Conservation (phyloP, 2,329 filamentous ascomycete species). For the Monosporascus ibericus region DNA sequence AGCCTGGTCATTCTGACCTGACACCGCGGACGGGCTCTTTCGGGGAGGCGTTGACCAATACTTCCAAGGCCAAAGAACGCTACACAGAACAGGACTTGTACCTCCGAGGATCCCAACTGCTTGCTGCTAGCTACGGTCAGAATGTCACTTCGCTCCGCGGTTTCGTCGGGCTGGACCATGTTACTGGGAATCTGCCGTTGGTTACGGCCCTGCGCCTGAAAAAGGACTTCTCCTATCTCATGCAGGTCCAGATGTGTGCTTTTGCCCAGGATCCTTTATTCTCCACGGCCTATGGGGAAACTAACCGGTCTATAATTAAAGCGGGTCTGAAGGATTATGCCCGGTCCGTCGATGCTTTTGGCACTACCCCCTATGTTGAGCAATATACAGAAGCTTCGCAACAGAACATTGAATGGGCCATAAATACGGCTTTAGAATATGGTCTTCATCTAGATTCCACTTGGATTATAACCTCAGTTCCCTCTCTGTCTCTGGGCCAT, state of each 20-base stretch:
- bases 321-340: conserved; percentile 21
- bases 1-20: conserved; percentile 54
- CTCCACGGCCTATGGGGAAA: conserved; percentile 41
- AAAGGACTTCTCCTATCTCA: conserved; percentile 42
- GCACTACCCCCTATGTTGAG: conserved; percentile 68
- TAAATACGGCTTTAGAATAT: conserved; percentile 43
- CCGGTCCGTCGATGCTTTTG: conserved; percentile 50
- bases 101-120: conserved; percentile 56
- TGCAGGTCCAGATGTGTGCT: conserved; percentile 60
- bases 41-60: conserved; percentile 52
- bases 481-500: conserved; percentile 28
- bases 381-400: conserved; percentile 37
- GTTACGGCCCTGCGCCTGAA: conserved; percentile 53
- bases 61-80: conserved; percentile 50
- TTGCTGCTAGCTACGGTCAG: conserved; percentile 56
- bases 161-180: conserved; percentile 65
- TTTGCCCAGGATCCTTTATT: conserved; percentile 68
- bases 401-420: conserved; percentile 58
- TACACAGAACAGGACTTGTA: conserved; percentile 60
- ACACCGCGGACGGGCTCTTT: conserved; percentile 57
- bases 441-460: conserved; percentile 61
- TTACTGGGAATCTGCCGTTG: conserved; percentile 39
- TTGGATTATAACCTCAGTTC: conserved; percentile 62
- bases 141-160: conserved; percentile 65
- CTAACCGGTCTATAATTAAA: conserved; percentile 44